Evolutionary conservation across 768 basidiomycete species (phyloP), one percentile per base, ranked within the genome.

Genomic region (Baorangia bicolor): DNA sequence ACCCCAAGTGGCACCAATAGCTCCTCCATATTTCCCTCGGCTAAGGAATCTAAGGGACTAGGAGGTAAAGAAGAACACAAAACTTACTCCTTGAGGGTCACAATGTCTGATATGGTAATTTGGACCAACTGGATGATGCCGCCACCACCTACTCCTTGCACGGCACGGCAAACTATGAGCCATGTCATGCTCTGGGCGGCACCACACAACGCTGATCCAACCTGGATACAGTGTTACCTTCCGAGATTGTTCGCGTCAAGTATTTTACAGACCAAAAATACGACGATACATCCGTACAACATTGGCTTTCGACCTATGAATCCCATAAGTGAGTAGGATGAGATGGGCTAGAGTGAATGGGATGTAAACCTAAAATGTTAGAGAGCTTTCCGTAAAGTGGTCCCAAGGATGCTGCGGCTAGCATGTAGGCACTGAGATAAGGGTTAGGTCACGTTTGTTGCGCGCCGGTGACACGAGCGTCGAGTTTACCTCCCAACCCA

Each of bases 371-470:
- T 27, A 75, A 20, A 14, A 81, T 72, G 46, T 78, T 70, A 3
- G 77, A 77, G 0, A 78, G 50, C 57, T 81, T 80, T n/a, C 78
- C 82, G 48, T 82, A 82, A 12, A 78, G 21, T 0, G 80, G 78
- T 2, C 74, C 69, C 16, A 79, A 63, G 2, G 76, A 62, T 31
- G 75, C 72, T 14, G 75, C 69, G 1, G 77, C 72, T n/a, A 82
- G 71, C 18, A 82, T 69, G 56, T 81, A 82, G 27, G 79, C 74
- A 54, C 78, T 79, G 49, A 21, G 35, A 33, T 23, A 16, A 52
- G n/a, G 12, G 34, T 33, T 34, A 21, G 30, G 39, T 39, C 28
- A 44, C 14, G 10, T 16, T 27, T 34, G 25, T 14, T 27, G 30
- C 16, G 11, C 14, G 23, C 25, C 6, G 30, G 25, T 25, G 46